These are phyloP conservation scores for Beauveria sp. DNA, from an alignment of 2,329 filamentous ascomycete species.

Conservation along the genomic window DNA sequence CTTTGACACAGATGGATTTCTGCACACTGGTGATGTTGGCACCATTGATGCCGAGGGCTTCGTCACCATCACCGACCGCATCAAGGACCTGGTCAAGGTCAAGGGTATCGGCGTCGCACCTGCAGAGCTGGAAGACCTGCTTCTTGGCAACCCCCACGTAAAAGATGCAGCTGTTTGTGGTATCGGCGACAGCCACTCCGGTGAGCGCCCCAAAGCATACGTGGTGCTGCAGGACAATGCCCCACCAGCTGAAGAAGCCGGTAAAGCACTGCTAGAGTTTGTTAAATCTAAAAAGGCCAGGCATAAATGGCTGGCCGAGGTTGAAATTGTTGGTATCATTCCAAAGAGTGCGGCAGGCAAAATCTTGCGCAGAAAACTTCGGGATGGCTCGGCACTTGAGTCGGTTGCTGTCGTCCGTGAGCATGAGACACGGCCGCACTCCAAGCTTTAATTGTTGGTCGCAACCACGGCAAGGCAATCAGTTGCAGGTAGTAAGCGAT, in stretches of 20 bases:
- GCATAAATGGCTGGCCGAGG: conserved; percentile 45
- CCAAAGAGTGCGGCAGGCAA: conserved; percentile 56
- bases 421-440: neutral
- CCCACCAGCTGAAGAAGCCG: conserved; percentile 16
- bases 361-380: conserved; percentile 48
- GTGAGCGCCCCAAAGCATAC: conserved; percentile 50
- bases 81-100: conserved; percentile 64
- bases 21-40: conserved; percentile 54
- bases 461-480: too few species aligned
- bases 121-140: conserved; percentile 54
- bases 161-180: conserved; percentile 50
- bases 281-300: conserved; percentile 46
- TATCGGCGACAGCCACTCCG: conserved; percentile 45
- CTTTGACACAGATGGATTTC: conserved; percentile 47
- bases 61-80: conserved; percentile 50
- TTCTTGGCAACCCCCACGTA: conserved; percentile 49
- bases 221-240: conserved; percentile 31
- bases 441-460: conserved; percentile 8
- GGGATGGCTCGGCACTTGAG: conserved; percentile 20
- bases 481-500: too few species aligned
- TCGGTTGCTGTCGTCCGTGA: conserved; percentile 10
- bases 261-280: conserved; percentile 38
- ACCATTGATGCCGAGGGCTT: conserved; percentile 46
- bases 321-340: conserved; percentile 44
- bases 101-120: conserved; percentile 56